These are phyloP conservation scores for Diaporthe vaccinii DNA, from an alignment of 2,329 filamentous ascomycete species.

Conservation along the genomic window DNA sequence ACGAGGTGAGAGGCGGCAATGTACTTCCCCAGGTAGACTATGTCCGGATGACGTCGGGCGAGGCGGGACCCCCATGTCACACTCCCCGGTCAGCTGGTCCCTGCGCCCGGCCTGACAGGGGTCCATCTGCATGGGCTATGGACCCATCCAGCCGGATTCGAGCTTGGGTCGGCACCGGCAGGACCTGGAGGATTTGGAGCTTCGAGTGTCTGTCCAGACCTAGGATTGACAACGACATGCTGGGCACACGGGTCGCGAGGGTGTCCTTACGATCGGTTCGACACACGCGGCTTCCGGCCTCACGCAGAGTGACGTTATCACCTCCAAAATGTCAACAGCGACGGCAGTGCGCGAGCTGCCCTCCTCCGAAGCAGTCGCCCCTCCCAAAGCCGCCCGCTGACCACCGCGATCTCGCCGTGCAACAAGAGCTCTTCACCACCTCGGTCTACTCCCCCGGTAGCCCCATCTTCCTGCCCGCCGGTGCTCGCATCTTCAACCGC, in stretches of 20 bases:
- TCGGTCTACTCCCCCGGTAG: slow-evolving; percentile 87
- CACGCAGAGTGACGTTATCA: background rate
- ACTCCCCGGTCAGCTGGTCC: slow-evolving; percentile 31
- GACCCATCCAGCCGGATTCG: slow-evolving; percentile 9
- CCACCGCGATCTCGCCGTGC: slow-evolving; percentile 71
- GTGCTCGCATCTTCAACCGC: slow-evolving; percentile 86
- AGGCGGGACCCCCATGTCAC: slow-evolving; percentile 24
- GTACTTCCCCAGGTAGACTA: slow-evolving; percentile 1
- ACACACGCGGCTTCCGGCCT: slow-evolving; percentile 1
- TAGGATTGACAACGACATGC: slow-evolving; percentile 44
- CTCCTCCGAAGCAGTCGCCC: slow-evolving; percentile 45
- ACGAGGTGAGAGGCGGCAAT: slow-evolving; percentile 10
- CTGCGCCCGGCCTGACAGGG: slow-evolving; percentile 27
- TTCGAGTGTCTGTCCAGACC: slow-evolving; percentile 1
- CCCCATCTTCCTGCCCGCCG: slow-evolving; percentile 86
- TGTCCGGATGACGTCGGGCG: slow-evolving; percentile 30
- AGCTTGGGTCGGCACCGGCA: slow-evolving; percentile 3
- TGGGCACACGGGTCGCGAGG: slow-evolving; percentile 44
- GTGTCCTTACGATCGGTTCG: slow-evolving; percentile 38
- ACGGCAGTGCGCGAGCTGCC: slow-evolving; percentile 48
- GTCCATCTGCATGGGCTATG: background rate
- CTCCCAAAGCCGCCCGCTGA: slow-evolving; percentile 55
- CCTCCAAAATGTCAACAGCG: slow-evolving; percentile 17
- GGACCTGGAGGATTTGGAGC: background rate
- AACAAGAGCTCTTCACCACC: slow-evolving; percentile 84